Base-by-base conservation (phyloP, 148 eudicot species). In the Pouteria glomerata region DNA sequence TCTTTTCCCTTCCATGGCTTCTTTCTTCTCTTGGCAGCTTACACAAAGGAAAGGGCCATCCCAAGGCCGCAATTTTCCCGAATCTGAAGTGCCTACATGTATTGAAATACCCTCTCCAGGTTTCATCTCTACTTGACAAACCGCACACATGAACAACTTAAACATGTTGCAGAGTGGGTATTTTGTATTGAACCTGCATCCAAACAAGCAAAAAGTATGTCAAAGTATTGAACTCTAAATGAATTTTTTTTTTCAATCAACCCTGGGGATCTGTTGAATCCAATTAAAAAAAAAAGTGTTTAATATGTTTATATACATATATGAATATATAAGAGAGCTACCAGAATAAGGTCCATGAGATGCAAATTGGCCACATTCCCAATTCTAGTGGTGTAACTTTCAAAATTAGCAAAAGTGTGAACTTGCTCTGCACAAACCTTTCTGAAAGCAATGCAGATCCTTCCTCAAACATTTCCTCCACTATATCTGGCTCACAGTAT, bases 1-100 rank as follows among this genome's bases (percentile, higher is more conserved):
- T 87, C 97, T 84, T 78, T 78, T 88, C 70, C 99, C 99, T 85
- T 95, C 99, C 99, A 95, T 95, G 69, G 96, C 97, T 75, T 95
- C 99, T 85, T 80, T 88, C 79, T 95, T 95, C 55, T 84, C 92
- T 80, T 95, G 97, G 84, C 99, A 95, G 73, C 89, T 84, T 29
- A 66, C 41, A 80, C 99, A 95, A 63, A 95, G 90, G 75, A 95
- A 95, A 79, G 99, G 99, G 56, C 99, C 99, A 79, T 95, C 99
- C 99, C 99, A 92, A 27, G 96, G 96, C 74, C 97, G 82, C 63
- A 88, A 74, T 74, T 87, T 92, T 18, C 83, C 78, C 27, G 79
- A 71, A 70, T 77, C 78, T 19, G 85, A 50, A 50, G 84, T 77
- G 8, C 87, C 86, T 0, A 85, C 79, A 52, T 92, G 96, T 80